Conservation (phyloP, 345 rosid genomes). For the Clarkia xantiana region DNA sequence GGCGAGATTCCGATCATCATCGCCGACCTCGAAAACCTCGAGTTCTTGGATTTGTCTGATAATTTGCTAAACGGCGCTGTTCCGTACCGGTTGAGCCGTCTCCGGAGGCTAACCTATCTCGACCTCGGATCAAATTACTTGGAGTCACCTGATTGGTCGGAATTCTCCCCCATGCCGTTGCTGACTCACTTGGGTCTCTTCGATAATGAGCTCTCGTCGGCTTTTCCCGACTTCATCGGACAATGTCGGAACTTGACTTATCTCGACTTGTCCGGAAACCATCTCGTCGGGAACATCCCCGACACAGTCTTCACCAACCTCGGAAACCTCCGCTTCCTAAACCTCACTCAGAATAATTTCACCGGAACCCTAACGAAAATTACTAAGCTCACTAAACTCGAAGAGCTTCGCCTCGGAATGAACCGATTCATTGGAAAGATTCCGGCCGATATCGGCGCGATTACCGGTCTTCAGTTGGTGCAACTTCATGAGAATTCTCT, state of each 20-base stretch:
- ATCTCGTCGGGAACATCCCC: slow-evolving; percentile 29
- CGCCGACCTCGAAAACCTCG: slow-evolving; percentile 23
- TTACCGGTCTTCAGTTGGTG: slow-evolving; percentile 24
- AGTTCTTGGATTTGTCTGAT: slow-evolving; percentile 26
- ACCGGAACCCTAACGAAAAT: slow-evolving; percentile 29
- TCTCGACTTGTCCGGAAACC: slow-evolving; percentile 40
- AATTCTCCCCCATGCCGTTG: slow-evolving; percentile 30
- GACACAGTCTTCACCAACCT: slow-evolving; percentile 26
- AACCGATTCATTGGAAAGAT: slow-evolving; percentile 30
- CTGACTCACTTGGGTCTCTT: slow-evolving; percentile 33
- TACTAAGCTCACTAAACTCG: slow-evolving; percentile 40
- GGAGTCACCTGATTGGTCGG: slow-evolving; percentile 37
- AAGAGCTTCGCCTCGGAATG: slow-evolving; percentile 15
- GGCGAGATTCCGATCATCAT: slow-evolving; percentile 26
- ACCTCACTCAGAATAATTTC: slow-evolving; percentile 25
- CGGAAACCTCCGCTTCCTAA: slow-evolving; percentile 27
- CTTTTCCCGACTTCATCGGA: slow-evolving; percentile 36
- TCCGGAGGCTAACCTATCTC: slow-evolving; percentile 25
- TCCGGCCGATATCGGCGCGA: slow-evolving; percentile 25
- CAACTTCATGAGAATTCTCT: slow-evolving; percentile 30
- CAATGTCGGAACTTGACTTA: slow-evolving; percentile 29
- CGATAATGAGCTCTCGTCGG: slow-evolving; percentile 12
- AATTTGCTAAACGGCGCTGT: slow-evolving; percentile 28
- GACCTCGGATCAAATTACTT: slow-evolving; percentile 51
- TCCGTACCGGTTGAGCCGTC: slow-evolving; percentile 32